A percentile compares a stretch with the other conserved stretches of the same genome.
Evolutionary conservation across 1,139 yeast species (phyloP).

Genomic region (Fermentozyma sake): DNA sequence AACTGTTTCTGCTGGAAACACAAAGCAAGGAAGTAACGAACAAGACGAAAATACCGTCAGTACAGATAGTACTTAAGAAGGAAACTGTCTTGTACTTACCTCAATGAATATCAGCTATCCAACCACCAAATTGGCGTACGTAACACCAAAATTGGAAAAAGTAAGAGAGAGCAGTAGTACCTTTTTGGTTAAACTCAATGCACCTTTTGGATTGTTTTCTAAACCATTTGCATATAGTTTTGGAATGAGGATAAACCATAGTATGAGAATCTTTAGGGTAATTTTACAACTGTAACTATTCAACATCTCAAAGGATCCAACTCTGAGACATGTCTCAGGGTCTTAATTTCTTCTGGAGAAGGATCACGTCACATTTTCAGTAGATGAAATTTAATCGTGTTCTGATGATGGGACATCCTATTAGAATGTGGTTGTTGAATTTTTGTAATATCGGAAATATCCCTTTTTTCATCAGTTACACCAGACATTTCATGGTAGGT

Average conservation of each 20-base stretch:
- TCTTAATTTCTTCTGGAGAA: constrained; percentile 15
- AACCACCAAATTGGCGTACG: constrained; percentile 20
- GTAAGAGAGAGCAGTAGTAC: constrained; percentile 25
- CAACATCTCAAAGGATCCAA: constrained; percentile 19
- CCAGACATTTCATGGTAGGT: too few relatives aligned
- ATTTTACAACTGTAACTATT: constrained; percentile 19
- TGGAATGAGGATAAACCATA: constrained; percentile 56
- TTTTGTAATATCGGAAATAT: too few relatives aligned
- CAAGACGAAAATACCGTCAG: constrained; percentile 57
- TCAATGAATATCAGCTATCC: constrained; percentile 18
- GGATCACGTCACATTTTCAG: too few relatives aligned
- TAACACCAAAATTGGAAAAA: constrained; percentile 22
- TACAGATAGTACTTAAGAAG: constrained; percentile 54
- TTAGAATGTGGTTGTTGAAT: too few relatives aligned
- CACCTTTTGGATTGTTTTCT: constrained; percentile 49
- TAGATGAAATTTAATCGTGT: too few relatives aligned
- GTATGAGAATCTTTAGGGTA: constrained; percentile 19
- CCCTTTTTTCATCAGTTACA: too few relatives aligned
- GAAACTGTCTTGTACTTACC: constrained; percentile 22
- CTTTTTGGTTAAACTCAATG: constrained; percentile 56
- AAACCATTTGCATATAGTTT: constrained; percentile 64
- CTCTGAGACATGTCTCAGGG: constrained; percentile 17
- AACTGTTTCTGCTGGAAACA: constrained; percentile 44
- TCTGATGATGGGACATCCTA: too few relatives aligned
- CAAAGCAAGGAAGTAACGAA: constrained; percentile 71